These are phyloP conservation scores for Scedosporium dehoogii DNA, from an alignment of 2,329 filamentous ascomycete species.

Conservation along the genomic window DNA sequence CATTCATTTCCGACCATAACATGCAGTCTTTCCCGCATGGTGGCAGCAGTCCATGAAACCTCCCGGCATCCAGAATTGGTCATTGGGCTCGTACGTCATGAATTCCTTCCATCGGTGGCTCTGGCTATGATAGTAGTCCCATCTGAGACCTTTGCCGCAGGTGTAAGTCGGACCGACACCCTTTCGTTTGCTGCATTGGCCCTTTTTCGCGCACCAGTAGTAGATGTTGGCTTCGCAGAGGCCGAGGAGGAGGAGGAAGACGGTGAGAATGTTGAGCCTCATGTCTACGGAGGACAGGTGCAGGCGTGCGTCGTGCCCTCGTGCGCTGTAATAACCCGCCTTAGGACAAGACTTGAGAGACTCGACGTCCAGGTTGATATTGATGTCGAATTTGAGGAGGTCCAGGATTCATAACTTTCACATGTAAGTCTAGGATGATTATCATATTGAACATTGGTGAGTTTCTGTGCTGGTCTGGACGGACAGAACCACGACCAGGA, in stretches of 20 bases:
- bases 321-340: too few species aligned
- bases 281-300: neutral
- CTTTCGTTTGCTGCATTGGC: neutral
- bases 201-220: neutral
- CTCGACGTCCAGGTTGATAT: too few species aligned
- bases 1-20: neutral
- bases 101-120: neutral
- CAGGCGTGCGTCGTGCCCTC: neutral
- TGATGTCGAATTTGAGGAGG: too few species aligned
- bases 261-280: neutral
- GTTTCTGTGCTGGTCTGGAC: too few species aligned
- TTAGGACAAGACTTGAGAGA: too few species aligned
- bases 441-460: too few species aligned
- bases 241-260: neutral
- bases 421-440: too few species aligned
- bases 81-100: neutral
- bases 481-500: too few species aligned
- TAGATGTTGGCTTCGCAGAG: neutral
- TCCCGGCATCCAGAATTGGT: neutral
- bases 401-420: too few species aligned
- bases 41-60: neutral
- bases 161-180: neutral
- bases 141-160: neutral
- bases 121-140: neutral
- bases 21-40: neutral